Percentiles rank a stretch among this genome's conserved stretches.
These are phyloP conservation scores for Rhynchospora tenuis DNA, from an alignment of 176 grass and related monocot species.

Conservation along the genomic window DNA sequence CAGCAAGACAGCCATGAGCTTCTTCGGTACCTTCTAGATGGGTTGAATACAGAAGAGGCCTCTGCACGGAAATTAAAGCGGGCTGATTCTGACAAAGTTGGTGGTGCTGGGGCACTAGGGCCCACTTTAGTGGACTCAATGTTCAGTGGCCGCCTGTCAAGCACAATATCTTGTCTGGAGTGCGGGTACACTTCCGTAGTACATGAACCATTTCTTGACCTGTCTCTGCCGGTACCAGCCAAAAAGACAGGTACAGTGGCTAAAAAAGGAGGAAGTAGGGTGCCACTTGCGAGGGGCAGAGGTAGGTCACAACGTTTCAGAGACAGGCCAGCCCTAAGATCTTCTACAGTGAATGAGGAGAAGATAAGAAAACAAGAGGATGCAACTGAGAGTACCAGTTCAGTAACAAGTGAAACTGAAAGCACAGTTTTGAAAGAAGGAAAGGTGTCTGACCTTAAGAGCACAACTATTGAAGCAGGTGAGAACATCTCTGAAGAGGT, in stretches of 20 bases:
- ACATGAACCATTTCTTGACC: constrained; percentile 83
- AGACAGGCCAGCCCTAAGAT: not conserved
- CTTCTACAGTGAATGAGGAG: constrained; percentile 4
- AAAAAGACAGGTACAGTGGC: constrained; percentile 27
- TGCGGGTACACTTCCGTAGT: constrained; percentile 72
- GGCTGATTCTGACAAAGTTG: not conserved
- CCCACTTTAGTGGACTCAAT: constrained; percentile 66
- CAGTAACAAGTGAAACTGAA: not conserved
- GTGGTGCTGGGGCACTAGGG: constrained; percentile 14
- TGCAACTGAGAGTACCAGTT: constrained; percentile 38
- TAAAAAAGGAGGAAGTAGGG: constrained; percentile 20
- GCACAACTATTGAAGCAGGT: not conserved
- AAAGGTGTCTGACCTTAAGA: not conserved
- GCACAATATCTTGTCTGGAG: constrained; percentile 69
- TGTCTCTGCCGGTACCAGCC: constrained; percentile 83
- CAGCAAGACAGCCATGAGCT: constrained; percentile 98
- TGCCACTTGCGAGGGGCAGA: constrained; percentile 3
- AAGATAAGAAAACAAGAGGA: constrained; percentile 26
- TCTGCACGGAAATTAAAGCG: constrained; percentile 46
- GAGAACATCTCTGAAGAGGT: not conserved
- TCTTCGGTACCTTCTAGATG: constrained; percentile 89
- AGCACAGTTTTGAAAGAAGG: not conserved
- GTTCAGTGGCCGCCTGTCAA: constrained; percentile 85
- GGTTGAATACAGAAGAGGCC: constrained; percentile 56
- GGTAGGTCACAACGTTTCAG: constrained; percentile 9